phyloP scores from a whole-genome alignment of 352 stramenopile genomes.

The Phytophthora aleatoria region DNA sequence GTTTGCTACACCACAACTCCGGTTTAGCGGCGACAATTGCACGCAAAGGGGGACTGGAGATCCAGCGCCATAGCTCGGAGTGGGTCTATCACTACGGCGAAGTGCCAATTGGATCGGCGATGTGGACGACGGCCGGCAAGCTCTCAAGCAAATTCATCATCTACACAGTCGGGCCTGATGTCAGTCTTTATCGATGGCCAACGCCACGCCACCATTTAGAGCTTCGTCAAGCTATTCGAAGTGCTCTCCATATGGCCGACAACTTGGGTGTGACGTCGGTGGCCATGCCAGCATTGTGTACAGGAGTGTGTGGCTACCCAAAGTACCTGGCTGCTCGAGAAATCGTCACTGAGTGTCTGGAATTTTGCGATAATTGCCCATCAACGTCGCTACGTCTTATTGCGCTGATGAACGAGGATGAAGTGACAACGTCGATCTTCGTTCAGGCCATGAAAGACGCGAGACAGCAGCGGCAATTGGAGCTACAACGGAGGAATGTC shows the following conservation, averaged over 20 bases:
- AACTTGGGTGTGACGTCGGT: slow-evolving; percentile 33
- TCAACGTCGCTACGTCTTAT: slow-evolving; percentile 25
- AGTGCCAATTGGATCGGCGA: slow-evolving; percentile 37
- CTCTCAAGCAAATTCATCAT: slow-evolving; percentile 43
- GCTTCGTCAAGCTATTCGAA: slow-evolving; percentile 22
- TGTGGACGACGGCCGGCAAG: slow-evolving; percentile 36
- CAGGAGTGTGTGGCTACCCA: slow-evolving; percentile 45
- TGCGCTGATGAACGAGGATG: slow-evolving; percentile 41
- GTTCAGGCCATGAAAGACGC: slow-evolving; percentile 24
- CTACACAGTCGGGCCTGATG: slow-evolving; percentile 43
- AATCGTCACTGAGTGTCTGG: slow-evolving; percentile 36
- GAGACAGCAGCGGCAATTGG: slow-evolving; percentile 10
- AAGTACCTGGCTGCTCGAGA: slow-evolving; percentile 39
- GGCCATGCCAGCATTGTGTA: slow-evolving; percentile 46
- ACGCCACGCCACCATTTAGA: slow-evolving; percentile 5
- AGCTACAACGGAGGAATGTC: background rate
- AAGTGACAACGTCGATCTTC: slow-evolving; percentile 30
- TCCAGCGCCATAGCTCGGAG: slow-evolving; percentile 31
- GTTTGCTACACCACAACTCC: slow-evolving; percentile 26
- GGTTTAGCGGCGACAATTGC: slow-evolving; percentile 39
- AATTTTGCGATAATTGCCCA: slow-evolving; percentile 21
- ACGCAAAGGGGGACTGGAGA: slow-evolving; percentile 25
- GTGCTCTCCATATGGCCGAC: slow-evolving; percentile 29
- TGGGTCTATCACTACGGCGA: slow-evolving; percentile 34
- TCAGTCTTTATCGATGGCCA: slow-evolving; percentile 15